A percentile compares a stretch with the other conserved stretches of the same genome.
phyloP scores from a whole-genome alignment of 75 land plant genomes.

The Sequoiadendron giganteum region DNA sequence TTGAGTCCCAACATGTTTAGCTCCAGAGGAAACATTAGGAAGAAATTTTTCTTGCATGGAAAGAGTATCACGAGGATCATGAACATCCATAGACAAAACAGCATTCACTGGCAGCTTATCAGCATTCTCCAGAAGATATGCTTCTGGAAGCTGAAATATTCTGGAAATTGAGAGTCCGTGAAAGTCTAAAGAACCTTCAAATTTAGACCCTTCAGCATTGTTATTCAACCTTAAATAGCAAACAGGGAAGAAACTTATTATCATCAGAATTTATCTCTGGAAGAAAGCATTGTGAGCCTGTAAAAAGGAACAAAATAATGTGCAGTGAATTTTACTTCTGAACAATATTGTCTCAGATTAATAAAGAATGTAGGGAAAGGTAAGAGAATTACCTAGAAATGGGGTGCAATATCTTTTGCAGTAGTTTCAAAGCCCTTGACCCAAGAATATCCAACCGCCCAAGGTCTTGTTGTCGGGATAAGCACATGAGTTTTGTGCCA shows the following conservation, averaged over 20 bases:
- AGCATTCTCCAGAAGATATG: conserved; percentile 24
- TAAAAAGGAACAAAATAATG: not conserved
- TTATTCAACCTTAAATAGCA: not conserved
- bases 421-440: conserved; percentile 44
- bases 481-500: conserved; percentile 30
- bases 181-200: not conserved
- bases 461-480: conserved; percentile 61
- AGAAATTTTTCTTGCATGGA: not conserved
- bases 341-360: conserved; percentile 7
- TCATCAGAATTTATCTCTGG: not conserved
- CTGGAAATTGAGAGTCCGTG: not conserved
- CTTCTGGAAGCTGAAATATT: conserved; percentile 8
- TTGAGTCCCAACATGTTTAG: not conserved
- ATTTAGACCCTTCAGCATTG: not conserved
- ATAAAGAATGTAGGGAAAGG: not conserved
- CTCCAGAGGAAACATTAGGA: not conserved
- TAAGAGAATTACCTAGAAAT: conserved; percentile 38
- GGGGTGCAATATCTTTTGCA: conserved; percentile 61
- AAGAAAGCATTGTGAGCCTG: not conserved
- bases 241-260: not conserved
- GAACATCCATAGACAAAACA: conserved; percentile 46
- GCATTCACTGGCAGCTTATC: conserved; percentile 25
- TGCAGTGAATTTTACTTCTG: not conserved
- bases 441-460: conserved; percentile 75
- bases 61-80: conserved; percentile 56